phyloP scores from a whole-genome alignment of 192 early-diverging fungal species.

The Umbelopsis vinacea region DNA sequence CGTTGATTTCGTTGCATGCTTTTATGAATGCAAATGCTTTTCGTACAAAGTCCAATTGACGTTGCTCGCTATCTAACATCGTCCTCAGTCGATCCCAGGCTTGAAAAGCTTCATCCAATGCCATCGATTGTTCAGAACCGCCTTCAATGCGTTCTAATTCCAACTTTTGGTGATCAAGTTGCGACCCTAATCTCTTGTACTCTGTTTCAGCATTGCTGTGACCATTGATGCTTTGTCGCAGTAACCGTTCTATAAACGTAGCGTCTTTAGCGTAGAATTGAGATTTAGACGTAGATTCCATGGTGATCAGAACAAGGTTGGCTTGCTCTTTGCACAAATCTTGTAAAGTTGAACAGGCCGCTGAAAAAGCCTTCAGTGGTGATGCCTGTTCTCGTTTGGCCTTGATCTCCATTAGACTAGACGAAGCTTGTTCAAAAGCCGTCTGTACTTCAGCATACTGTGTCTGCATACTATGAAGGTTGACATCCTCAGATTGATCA shows the following conservation, averaged over 20 bases:
- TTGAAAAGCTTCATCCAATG: not conserved
- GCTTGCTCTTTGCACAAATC: slow-evolving; percentile 16
- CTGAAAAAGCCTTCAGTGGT: not conserved
- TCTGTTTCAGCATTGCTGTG: not conserved
- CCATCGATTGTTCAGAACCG: not conserved
- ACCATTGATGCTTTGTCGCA: not conserved
- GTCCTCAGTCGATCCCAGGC: slow-evolving; percentile 9
- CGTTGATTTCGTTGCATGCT: slow-evolving; percentile 29
- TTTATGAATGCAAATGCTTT: slow-evolving; percentile 35
- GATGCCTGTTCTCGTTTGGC: not conserved
- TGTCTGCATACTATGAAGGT: not conserved
- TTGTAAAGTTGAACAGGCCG: not conserved
- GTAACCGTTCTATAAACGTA: slow-evolving; percentile 1
- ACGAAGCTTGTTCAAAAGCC: not conserved
- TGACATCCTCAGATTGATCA: not conserved
- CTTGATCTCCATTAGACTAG: not conserved
- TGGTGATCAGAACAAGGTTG: not conserved
- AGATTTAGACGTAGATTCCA: slow-evolving; percentile 4
- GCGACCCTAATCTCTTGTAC: not conserved
- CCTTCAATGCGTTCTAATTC: not conserved
- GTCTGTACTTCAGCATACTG: not conserved
- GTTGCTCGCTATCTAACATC: slow-evolving; percentile 23
- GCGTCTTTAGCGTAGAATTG: slow-evolving; percentile 3
- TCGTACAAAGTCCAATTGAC: slow-evolving; percentile 29
- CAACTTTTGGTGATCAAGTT: not conserved